Conservation (phyloP, 805 yeast species). For the Ascoidea asiatica region DNA sequence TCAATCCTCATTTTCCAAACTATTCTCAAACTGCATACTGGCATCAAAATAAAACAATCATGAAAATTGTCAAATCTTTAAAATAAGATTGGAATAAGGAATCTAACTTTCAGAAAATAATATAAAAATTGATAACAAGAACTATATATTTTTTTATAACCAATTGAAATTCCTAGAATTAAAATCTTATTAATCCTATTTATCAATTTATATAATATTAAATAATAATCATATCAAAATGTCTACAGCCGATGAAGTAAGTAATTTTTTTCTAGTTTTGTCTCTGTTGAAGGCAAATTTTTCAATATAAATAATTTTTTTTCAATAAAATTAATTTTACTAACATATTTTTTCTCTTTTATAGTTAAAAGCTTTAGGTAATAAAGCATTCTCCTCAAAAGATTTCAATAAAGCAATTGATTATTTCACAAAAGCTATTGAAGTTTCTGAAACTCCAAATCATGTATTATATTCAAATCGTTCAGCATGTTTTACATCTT, state of each 20-base stretch:
- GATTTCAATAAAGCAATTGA: constrained; percentile 73
- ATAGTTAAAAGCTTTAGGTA: constrained; percentile 73
- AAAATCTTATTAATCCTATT: no score
- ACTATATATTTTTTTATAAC: no score
- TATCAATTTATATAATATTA: no score
- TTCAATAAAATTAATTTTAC: neutral
- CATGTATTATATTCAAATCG: constrained; percentile 91
- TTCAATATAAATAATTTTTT: neutral
- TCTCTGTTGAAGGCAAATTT: neutral
- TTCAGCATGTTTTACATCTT: constrained; percentile 73
- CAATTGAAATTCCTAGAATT: no score
- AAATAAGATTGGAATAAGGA: no score
- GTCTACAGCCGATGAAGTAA: neutral
- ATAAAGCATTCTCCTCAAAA: constrained; percentile 82
- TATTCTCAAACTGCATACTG: no score
- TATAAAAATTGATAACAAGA: no score
- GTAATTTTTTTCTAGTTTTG: neutral
- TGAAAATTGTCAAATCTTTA: no score
- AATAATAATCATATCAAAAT: neutral
- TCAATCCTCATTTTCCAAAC: no score
- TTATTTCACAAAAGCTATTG: constrained; percentile 76
- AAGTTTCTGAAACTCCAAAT: constrained; percentile 66
- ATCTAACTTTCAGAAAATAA: no score
- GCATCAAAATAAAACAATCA: no score
- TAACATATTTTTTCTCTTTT: neutral